Evolutionary conservation across 2,329 filamentous ascomycete genomes (phyloP), one percentile per base, ranked within the genome.

Genomic region (Aspergillus proliferans): DNA sequence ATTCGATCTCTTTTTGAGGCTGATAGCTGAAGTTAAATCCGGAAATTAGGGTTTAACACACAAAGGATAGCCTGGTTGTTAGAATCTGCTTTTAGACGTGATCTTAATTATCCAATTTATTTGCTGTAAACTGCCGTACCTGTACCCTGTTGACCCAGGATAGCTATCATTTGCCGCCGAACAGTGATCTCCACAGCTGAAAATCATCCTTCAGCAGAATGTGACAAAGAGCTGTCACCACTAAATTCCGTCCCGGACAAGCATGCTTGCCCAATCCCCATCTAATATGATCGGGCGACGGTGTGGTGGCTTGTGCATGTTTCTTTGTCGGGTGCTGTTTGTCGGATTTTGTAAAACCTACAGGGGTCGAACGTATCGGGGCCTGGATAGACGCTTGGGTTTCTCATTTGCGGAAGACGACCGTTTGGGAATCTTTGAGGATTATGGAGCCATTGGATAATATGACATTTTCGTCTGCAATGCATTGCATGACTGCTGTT

Each of bases 161-260:
- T 30, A 30, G 26, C 26, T 30, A 30, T 39, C 36, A 15, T 39
- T 39, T 15, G n/a, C n/a, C n/a, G n/a, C 36, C 36, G 8, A 4
- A 39, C 6, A 15, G 15, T 39, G 36, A 39, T 10, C 10, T 19
- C 19, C 40, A 9, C n/a, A 63, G 24, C 53, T 73, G 70, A 21
- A 79, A 55, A 21, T 80, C 76, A 56, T 78, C 80, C 48, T 78
- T 73, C 14, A 73, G 57, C 0, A 79, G 52, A 4, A 80, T 57
- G 44, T 77, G 70, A 0, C 72, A 69, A 33, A 79, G 53, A 3
- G 77, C 68, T 58, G 80, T 74, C 57, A 74, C 71, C 0, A 76
- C 76, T 48, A 80, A 79, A 64, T 80, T 80, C 0, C 78, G 67
- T 0, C 77, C 78, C 0, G 76, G 75, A 43, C 78, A 65, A 18